Conservation (phyloP, 2,329 filamentous ascomycete genomes). For the Penicillium sp. region DNA sequence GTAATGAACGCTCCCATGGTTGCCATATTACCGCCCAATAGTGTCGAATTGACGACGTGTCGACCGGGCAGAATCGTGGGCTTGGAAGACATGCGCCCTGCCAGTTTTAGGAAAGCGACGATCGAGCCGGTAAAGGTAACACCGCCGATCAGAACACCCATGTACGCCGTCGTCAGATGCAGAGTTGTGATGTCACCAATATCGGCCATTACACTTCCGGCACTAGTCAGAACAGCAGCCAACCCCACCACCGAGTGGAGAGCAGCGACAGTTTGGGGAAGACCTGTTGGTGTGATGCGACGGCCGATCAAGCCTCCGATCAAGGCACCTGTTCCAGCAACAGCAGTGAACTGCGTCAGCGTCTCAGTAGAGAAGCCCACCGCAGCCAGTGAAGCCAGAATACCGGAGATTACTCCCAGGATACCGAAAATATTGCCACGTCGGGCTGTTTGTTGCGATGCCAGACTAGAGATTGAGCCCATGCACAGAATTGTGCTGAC, state of each 20-base stretch:
- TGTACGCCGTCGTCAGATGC: constrained; percentile 80
- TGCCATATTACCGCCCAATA: constrained; percentile 72
- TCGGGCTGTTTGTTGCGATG: constrained; percentile 77
- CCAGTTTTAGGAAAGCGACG: constrained; percentile 83
- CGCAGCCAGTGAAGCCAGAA: constrained; percentile 76
- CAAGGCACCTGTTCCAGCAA: constrained; percentile 69
- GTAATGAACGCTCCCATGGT: constrained; percentile 83
- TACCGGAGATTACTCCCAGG: constrained; percentile 76
- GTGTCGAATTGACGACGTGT: constrained; percentile 69
- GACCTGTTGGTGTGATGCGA: constrained; percentile 80
- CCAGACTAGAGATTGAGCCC: constrained; percentile 74
- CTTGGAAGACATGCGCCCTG: constrained; percentile 75
- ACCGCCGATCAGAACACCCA: constrained; percentile 81
- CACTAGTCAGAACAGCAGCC: constrained; percentile 82
- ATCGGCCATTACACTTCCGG: constrained; percentile 78
- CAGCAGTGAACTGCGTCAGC: constrained; percentile 72
- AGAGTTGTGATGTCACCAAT: constrained; percentile 69
- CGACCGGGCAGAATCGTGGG: constrained; percentile 70
- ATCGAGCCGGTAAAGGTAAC: constrained; percentile 90
- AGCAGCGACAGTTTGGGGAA: constrained; percentile 85
- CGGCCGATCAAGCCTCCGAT: constrained; percentile 74
- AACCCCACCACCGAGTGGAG: constrained; percentile 87
- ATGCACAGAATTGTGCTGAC: constrained; percentile 84
- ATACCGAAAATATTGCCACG: constrained; percentile 85
- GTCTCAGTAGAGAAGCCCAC: constrained; percentile 78